A percentile compares a stretch with the other conserved stretches of the same genome.
These are phyloP conservation scores for Ophiostoma quercus DNA, from an alignment of 2,329 filamentous ascomycete genomes.

Conservation along the genomic window DNA sequence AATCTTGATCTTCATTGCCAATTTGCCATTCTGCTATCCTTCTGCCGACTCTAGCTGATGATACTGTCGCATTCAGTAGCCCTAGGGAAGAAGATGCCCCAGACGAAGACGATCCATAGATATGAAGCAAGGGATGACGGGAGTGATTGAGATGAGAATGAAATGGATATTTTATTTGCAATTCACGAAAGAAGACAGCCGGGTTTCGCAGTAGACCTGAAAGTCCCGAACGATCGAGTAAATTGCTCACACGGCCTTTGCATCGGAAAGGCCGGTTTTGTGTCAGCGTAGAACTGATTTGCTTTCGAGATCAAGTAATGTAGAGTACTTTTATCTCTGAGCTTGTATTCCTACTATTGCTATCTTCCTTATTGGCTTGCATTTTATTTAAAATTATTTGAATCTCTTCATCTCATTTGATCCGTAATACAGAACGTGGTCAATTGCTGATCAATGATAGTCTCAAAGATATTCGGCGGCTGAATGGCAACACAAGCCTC, in stretches of 20 bases:
- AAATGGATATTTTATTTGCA: neutral
- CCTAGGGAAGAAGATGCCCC: constrained; percentile 10
- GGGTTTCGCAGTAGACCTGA: neutral
- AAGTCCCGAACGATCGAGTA: neutral
- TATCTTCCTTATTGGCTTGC: neutral
- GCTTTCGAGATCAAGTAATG: neutral
- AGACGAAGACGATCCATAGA: constrained; percentile 8
- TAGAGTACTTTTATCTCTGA: neutral
- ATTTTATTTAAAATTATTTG: neutral
- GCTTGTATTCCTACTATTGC: neutral
- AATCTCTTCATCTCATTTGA: neutral
- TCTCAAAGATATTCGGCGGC: neutral
- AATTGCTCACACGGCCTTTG: constrained; percentile 9
- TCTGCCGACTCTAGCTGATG: constrained; percentile 13
- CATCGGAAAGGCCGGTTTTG: constrained; percentile 14
- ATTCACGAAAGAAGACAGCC: neutral
- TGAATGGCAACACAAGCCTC: neutral
- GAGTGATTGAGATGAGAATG: neutral
- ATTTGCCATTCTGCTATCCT: neutral
- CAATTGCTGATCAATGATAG: neutral
- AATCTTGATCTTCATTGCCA: neutral
- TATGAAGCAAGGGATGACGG: constrained; percentile 12
- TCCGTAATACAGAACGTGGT: neutral
- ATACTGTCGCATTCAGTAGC: constrained; percentile 11
- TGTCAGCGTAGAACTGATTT: neutral